Percentiles rank a stretch among this genome's conserved stretches.
Conservation (phyloP, 352 stramenopile species). For the Phytophthora litchii region DNA sequence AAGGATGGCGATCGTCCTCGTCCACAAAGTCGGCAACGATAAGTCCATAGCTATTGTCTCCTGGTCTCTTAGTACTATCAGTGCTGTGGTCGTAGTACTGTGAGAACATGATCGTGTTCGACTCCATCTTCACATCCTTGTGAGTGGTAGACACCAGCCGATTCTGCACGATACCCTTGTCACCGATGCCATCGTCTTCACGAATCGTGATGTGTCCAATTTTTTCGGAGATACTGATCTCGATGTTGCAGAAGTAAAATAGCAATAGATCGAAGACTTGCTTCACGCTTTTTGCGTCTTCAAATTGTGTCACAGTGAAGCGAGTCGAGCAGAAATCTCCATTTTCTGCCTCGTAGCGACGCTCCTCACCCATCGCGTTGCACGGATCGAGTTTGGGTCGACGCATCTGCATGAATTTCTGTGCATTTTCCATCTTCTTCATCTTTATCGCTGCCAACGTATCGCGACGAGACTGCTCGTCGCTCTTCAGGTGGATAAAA, state of each 20-base stretch:
- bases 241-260: conserved; percentile 62
- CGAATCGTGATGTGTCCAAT: conserved; percentile 59
- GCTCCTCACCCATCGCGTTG: conserved; percentile 39
- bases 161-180: conserved; percentile 48
- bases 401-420: conserved; percentile 43
- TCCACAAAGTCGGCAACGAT: conserved; percentile 47
- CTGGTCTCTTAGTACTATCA: conserved; percentile 9
- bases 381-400: conserved; percentile 29
- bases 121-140: conserved; percentile 44
- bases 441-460: conserved; percentile 21
- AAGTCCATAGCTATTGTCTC: conserved; percentile 26
- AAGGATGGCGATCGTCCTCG: conserved; percentile 38
- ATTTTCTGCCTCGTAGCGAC: conserved; percentile 47
- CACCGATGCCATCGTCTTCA: conserved; percentile 51
- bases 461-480: conserved; percentile 23
- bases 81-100: conserved; percentile 34
- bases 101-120: conserved; percentile 47
- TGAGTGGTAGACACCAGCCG: conserved; percentile 46
- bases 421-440: conserved; percentile 36
- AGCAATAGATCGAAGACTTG: conserved; percentile 52
- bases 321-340: conserved; percentile 61
- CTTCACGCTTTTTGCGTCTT: conserved; percentile 34
- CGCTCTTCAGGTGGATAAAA: conserved; percentile 30
- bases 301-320: conserved; percentile 61
- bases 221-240: conserved; percentile 69